A percentile compares a stretch with the other conserved stretches of the same genome.
Evolutionary conservation across 208 protist genomes (phyloP).

Genomic region (Trypanosoma avium): DNA sequence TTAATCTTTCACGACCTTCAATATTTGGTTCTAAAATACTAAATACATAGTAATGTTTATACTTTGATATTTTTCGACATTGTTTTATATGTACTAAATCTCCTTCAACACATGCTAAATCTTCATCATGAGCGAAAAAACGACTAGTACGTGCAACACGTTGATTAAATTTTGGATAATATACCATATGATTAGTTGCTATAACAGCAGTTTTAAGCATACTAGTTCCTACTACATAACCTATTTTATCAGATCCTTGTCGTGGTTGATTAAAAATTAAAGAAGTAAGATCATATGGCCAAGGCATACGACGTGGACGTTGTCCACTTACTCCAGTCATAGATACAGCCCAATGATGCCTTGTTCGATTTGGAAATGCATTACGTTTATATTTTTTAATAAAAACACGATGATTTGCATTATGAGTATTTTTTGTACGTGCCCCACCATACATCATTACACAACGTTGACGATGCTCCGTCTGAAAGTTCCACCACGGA

Average conservation of each 20-base stretch:
- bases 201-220: conserved; percentile 93
- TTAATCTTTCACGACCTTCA: conserved; percentile 88
- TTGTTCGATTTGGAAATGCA: conserved; percentile 89
- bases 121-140: conserved; percentile 92
- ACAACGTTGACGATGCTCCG: conserved; percentile 84
- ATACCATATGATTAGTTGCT: conserved; percentile 90
- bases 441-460: conserved; percentile 92
- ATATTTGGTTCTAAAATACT: conserved; percentile 92
- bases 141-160: conserved; percentile 88
- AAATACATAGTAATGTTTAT: conserved; percentile 95
- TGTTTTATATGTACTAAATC: conserved; percentile 93
- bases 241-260: conserved; percentile 91
- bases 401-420: conserved; percentile 87
- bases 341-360: conserved; percentile 89
- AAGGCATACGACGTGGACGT: conserved; percentile 90
- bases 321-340: conserved; percentile 86
- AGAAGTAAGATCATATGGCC: conserved; percentile 91
- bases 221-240: conserved; percentile 91
- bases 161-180: conserved; percentile 94
- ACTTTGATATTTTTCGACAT: conserved; percentile 91
- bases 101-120: conserved; percentile 92
- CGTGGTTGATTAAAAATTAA: conserved; percentile 92
- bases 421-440: conserved; percentile 84
- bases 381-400: conserved; percentile 90
- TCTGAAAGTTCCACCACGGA: conserved; percentile 94